These are phyloP conservation scores for Hordeum vulgare DNA, from an alignment of 176 grass and related monocot species.

Conservation along the genomic window DNA sequence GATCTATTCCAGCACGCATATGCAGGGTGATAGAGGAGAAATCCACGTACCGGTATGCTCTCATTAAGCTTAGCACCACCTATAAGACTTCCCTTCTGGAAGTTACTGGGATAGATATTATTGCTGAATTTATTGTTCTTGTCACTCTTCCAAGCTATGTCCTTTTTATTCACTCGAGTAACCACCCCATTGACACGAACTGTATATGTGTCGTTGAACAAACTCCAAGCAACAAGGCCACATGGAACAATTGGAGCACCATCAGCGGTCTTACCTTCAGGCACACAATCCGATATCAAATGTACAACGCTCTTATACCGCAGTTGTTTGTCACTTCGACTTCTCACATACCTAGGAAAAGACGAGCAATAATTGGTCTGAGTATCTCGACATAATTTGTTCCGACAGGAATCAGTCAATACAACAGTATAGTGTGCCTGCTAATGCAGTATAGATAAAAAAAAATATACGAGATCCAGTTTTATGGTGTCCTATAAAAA, in stretches of 20 bases:
- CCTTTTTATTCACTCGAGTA: conserved; percentile 69
- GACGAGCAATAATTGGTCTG: neutral
- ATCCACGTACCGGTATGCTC: conserved; percentile 74
- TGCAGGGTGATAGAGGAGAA: conserved; percentile 5
- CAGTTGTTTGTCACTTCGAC: conserved; percentile 79
- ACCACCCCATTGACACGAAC: conserved; percentile 41
- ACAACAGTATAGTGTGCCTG: neutral
- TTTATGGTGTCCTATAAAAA: neutral
- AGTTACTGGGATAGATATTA: conserved; percentile 91
- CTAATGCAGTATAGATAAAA: neutral
- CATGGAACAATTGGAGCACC: conserved; percentile 77
- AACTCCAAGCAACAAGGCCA: conserved; percentile 90
- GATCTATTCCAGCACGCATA: neutral
- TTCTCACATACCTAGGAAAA: conserved; percentile 72
- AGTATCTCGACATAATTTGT: conserved; percentile 9
- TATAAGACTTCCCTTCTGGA: conserved; percentile 63
- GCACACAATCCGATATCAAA: conserved; percentile 53
- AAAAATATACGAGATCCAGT: neutral
- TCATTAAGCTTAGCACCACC: conserved; percentile 79
- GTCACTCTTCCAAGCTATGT: conserved; percentile 88
- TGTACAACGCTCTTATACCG: conserved; percentile 22
- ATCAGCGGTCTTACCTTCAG: conserved; percentile 42
- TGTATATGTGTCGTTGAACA: conserved; percentile 83
- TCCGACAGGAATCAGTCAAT: neutral
- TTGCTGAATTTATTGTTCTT: conserved; percentile 66